Evolutionary conservation across 768 basidiomycete species (phyloP).

Genomic region (Lentinula sp.): DNA sequence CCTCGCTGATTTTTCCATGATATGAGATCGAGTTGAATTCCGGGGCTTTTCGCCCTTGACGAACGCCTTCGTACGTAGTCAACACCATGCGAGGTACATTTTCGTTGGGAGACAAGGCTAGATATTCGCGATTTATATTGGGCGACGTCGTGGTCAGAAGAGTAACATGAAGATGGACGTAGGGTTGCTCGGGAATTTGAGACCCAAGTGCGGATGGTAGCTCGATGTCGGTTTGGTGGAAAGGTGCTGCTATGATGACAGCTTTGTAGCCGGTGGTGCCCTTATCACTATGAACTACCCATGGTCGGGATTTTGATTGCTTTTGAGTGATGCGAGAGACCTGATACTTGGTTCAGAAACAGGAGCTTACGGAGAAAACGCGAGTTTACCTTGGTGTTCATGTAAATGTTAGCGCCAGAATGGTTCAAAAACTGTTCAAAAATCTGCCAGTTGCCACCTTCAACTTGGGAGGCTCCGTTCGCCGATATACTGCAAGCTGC

Average conservation of each 20-base stretch:
- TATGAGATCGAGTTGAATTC: slow-evolving; percentile 88
- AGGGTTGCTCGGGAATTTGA: slow-evolving; percentile 63
- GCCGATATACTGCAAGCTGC: slow-evolving; percentile 71
- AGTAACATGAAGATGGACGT: slow-evolving; percentile 85
- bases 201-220: slow-evolving; percentile 42
- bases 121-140: slow-evolving; percentile 58
- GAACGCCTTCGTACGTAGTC: slow-evolving; percentile 61
- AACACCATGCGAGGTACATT: slow-evolving; percentile 59
- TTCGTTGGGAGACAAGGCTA: slow-evolving; percentile 42
- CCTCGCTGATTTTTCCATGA: slow-evolving; percentile 51
- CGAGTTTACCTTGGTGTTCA: slow-evolving; percentile 58
- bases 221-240: slow-evolving; percentile 58
- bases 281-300: slow-evolving; percentile 44
- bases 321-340: slow-evolving; percentile 45
- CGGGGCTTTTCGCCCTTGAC: slow-evolving; percentile 51
- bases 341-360: slow-evolving; percentile 22
- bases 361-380: background rate
- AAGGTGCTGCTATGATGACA: slow-evolving; percentile 85
- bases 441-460: slow-evolving; percentile 79
- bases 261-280: slow-evolving; percentile 55
- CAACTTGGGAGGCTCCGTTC: slow-evolving; percentile 53
- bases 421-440: slow-evolving; percentile 76
- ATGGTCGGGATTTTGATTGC: slow-evolving; percentile 35
- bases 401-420: slow-evolving; percentile 62
- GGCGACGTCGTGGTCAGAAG: slow-evolving; percentile 74